These are phyloP conservation scores for Ophiobolus disseminans DNA, from an alignment of 2,329 filamentous ascomycete genomes.

Conservation along the genomic window DNA sequence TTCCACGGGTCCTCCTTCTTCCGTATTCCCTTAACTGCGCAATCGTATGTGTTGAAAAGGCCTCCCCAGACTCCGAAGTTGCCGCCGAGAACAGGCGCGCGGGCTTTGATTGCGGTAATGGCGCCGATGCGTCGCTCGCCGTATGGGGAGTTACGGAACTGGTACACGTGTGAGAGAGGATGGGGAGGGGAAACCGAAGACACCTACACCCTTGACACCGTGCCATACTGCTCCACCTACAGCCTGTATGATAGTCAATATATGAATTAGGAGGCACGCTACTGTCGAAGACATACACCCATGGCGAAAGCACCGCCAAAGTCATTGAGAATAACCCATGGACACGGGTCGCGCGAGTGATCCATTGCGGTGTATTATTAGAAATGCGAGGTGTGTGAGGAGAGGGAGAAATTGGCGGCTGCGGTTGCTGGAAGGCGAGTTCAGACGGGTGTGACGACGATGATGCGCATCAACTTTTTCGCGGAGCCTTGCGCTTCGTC, in stretches of 20 bases:
- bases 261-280: background rate
- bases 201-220: constrained; percentile 87
- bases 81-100: constrained; percentile 92
- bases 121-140: constrained; percentile 94
- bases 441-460: constrained; percentile 24
- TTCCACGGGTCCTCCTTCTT: constrained; percentile 99
- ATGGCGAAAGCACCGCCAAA: constrained; percentile 97
- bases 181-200: background rate
- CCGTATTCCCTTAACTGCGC: constrained; percentile 86
- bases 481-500: constrained; percentile 23
- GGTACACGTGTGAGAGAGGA: constrained; percentile 13
- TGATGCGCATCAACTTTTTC: constrained; percentile 43
- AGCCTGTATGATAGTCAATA: constrained; percentile 37
- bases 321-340: constrained; percentile 95
- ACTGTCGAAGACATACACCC: constrained; percentile 71
- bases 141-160: constrained; percentile 61
- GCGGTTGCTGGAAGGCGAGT: constrained; percentile 20
- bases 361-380: constrained; percentile 69
- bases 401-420: constrained; percentile 13
- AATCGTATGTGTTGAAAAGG: constrained; percentile 94
- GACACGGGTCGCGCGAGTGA: constrained; percentile 95
- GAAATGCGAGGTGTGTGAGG: background rate
- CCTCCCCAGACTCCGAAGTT: constrained; percentile 99
- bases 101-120: constrained; percentile 95
- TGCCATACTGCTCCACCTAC: constrained; percentile 76